Percentiles rank a stretch among this genome's conserved stretches.
Evolutionary conservation across 805 yeast species (phyloP).

Genomic region (Naumovozyma baii): DNA sequence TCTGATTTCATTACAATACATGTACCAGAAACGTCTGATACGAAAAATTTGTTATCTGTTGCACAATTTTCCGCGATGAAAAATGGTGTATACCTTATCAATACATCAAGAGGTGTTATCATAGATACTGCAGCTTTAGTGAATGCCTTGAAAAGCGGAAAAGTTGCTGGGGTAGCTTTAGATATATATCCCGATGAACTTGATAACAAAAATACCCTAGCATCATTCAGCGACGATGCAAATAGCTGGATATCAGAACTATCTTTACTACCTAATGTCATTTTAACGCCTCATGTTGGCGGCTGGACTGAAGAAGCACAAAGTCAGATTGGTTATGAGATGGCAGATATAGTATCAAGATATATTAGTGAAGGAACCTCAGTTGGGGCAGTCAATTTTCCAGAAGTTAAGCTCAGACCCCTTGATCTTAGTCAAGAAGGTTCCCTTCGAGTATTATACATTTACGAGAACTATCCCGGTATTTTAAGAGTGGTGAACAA

Average conservation of each 20-base stretch:
- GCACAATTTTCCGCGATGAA: slow-evolving; percentile 93
- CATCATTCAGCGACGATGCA: slow-evolving; percentile 56
- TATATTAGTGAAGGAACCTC: slow-evolving; percentile 94
- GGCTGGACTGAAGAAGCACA: slow-evolving; percentile 99
- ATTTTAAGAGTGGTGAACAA: slow-evolving; percentile 93
- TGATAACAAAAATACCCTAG: slow-evolving; percentile 86
- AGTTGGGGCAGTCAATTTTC: slow-evolving; percentile 94
- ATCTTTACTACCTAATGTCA: slow-evolving; percentile 71
- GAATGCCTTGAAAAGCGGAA: slow-evolving; percentile 81
- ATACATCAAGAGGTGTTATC: slow-evolving; percentile 95
- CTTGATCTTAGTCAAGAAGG: slow-evolving; percentile 75
- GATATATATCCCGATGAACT: slow-evolving; percentile 97
- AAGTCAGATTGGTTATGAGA: slow-evolving; percentile 92
- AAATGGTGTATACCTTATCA: slow-evolving; percentile 84
- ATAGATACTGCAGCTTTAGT: slow-evolving; percentile 89
- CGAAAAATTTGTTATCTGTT: slow-evolving; percentile 75
- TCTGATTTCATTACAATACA: slow-evolving; percentile 88
- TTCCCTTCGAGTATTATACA: slow-evolving; percentile 84
- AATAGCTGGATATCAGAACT: slow-evolving; percentile 79
- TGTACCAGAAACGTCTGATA: slow-evolving; percentile 92
- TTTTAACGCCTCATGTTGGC: slow-evolving; percentile 94
- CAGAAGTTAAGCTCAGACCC: slow-evolving; percentile 86
- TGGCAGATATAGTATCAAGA: slow-evolving; percentile 69
- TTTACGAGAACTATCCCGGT: slow-evolving; percentile 97
- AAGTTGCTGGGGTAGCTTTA: slow-evolving; percentile 91